A percentile compares a stretch with the other conserved stretches of the same genome.
Conservation (phyloP, 192 early-diverging fungal genomes). For the Backusella westeae region DNA sequence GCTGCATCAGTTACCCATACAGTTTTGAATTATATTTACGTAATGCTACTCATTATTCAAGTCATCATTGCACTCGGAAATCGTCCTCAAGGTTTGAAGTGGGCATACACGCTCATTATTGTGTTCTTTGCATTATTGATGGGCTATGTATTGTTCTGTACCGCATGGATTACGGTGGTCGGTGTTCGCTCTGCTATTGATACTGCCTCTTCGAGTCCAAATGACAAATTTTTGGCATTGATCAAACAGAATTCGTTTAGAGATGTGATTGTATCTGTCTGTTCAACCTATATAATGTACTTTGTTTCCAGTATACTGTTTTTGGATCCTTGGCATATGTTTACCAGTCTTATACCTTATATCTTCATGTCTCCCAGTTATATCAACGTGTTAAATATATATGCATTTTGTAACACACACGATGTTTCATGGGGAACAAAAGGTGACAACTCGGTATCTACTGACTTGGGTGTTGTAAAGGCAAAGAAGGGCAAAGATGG, state of each 20-base stretch:
- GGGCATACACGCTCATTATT: constrained; percentile 76
- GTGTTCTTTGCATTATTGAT: constrained; percentile 50
- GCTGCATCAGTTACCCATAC: constrained; percentile 31
- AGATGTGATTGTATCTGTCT: constrained; percentile 52
- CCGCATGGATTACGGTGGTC: constrained; percentile 30
- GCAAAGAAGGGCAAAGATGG: constrained; percentile 46
- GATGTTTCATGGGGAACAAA: constrained; percentile 89
- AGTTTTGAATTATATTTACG: constrained; percentile 42
- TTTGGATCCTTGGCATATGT: constrained; percentile 78
- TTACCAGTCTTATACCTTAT: constrained; percentile 70
- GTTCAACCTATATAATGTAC: constrained; percentile 70
- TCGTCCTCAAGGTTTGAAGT: constrained; percentile 85
- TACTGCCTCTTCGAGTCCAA: constrained; percentile 9
- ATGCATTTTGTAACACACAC: constrained; percentile 84
- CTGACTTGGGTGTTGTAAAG: constrained; percentile 51
- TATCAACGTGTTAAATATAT: constrained; percentile 78
- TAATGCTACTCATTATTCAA: constrained; percentile 73
- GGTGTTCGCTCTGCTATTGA: constrained; percentile 17
- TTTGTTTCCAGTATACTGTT: constrained; percentile 61
- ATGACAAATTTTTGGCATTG: constrained; percentile 33
- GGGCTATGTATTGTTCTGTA: constrained; percentile 37
- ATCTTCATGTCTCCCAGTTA: constrained; percentile 75
- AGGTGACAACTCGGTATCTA: constrained; percentile 61
- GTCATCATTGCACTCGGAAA: constrained; percentile 94
- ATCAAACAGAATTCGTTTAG: constrained; percentile 46